Evolutionary conservation across 1,139 yeast genomes (phyloP), one percentile per base, ranked within the genome.

Genomic region (Sugiyamaella sp.): DNA sequence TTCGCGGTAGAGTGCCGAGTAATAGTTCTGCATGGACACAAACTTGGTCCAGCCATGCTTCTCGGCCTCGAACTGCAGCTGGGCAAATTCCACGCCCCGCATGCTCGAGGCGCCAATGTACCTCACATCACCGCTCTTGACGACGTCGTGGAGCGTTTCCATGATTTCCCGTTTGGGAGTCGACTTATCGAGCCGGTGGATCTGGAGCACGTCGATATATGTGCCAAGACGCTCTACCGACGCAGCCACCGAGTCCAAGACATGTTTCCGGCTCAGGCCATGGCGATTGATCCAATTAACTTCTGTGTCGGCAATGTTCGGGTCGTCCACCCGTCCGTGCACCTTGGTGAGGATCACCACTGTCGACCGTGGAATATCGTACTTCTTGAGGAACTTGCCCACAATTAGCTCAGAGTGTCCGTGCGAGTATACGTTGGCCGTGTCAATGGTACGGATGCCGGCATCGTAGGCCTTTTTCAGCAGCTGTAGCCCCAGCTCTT

Each of bases 161-260:
- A 82, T 80, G 39, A 76, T 76, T 60, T 82, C 85, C 53, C 73
- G 74, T 49, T 72, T 71, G 40, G 80, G 77, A 4, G 77, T 72
- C 0, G 67, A 62, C 29, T 62, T 57, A 59, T 81, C 85, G 33
- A 71, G 71, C 55, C 85, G 70, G 69, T 89, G 97, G 66, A 89
- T 74, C 69, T 86, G 88, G 0, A 88, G 87, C 60, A 88, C 74
- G 68, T 89, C 96, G 58, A 89, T 71, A 65, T 87, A 87, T 0
- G 95, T 86, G 16, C 80, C 69, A 53, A 89, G 75, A 55, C 96
- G 73, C 48, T 79, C 68, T 12, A 75, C 75, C 2, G 81, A 77
- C 1, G 64, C 76, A 46, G 75, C 72, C 17, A 72, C 80, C 2
- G 82, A 82, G 60, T 79, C 83, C 29, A 80, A 59, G 27, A 81